Conservation (phyloP, 73 alveolate genomes). For the Urostyla sp. region DNA sequence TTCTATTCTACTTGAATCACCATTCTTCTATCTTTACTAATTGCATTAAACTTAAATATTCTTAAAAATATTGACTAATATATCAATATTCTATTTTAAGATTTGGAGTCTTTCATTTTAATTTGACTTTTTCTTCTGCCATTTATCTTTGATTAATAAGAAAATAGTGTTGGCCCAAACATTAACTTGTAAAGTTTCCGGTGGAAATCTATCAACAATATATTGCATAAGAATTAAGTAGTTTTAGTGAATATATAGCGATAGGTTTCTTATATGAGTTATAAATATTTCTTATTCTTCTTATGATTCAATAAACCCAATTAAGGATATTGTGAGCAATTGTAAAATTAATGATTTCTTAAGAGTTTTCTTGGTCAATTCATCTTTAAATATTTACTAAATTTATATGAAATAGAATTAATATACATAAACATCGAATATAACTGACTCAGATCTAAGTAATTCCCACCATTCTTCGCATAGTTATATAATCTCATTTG, state of each 20-base stretch:
- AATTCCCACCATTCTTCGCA: slow-evolving; percentile 63
- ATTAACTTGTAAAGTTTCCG: slow-evolving; percentile 51
- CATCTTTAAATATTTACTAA: slow-evolving; percentile 58
- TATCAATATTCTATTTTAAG: slow-evolving; percentile 26
- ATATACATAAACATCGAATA: slow-evolving; percentile 42
- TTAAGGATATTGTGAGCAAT: slow-evolving; percentile 31
- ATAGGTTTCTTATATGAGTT: slow-evolving; percentile 43
- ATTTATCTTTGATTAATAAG: background rate
- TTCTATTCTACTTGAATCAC: slow-evolving; percentile 10
- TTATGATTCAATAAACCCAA: slow-evolving; percentile 19
- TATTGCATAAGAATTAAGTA: slow-evolving; percentile 58
- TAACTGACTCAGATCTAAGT: slow-evolving; percentile 1
- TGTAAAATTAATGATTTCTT: slow-evolving; percentile 39
- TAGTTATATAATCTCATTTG: slow-evolving; percentile 6
- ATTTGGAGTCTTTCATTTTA: background rate
- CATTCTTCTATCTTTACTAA: background rate
- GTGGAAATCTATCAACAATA: slow-evolving; percentile 61
- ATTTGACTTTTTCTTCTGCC: background rate
- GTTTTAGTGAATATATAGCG: slow-evolving; percentile 59
- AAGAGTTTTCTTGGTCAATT: slow-evolving; percentile 13
- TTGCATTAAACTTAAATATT: background rate
- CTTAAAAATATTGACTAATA: slow-evolving; percentile 3
- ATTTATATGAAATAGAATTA: background rate
- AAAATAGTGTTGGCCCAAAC: slow-evolving; percentile 58
- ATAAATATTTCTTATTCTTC: slow-evolving; percentile 14